Evolutionary conservation across 2,329 filamentous ascomycete species (phyloP).

Genomic region (Macrophomina pseudophaseolina): DNA sequence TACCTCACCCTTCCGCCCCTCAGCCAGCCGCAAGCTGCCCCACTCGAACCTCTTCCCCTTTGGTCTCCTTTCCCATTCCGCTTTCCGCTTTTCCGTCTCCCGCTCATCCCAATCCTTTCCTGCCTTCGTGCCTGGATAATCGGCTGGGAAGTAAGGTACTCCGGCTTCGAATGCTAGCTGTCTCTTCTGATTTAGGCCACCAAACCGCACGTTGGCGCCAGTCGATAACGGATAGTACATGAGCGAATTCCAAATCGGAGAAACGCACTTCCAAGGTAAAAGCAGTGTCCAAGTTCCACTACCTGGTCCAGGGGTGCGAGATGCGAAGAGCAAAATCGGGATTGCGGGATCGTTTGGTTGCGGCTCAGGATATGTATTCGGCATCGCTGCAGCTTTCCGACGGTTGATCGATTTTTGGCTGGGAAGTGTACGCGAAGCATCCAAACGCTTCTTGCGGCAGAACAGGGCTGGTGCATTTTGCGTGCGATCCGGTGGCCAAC

Average conservation of each 20-base stretch:
- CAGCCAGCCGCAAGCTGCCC: slow-evolving; percentile 74
- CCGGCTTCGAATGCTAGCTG: slow-evolving; percentile 83
- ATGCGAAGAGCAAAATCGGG: slow-evolving; percentile 73
- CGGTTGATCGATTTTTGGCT: slow-evolving; percentile 81
- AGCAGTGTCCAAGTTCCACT: slow-evolving; percentile 82
- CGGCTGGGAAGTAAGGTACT: slow-evolving; percentile 82
- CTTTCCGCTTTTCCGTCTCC: slow-evolving; percentile 64
- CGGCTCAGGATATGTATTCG: slow-evolving; percentile 66
- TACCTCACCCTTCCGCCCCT: slow-evolving; percentile 77
- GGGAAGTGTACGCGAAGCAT: slow-evolving; percentile 69
- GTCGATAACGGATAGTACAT: slow-evolving; percentile 81
- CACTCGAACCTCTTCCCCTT: slow-evolving; percentile 82
- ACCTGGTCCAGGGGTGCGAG: slow-evolving; percentile 56
- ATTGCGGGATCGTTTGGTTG: slow-evolving; percentile 72
- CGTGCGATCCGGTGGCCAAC: slow-evolving; percentile 68
- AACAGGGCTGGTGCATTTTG: slow-evolving; percentile 65
- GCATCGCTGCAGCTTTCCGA: slow-evolving; percentile 67
- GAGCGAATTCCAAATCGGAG: slow-evolving; percentile 82
- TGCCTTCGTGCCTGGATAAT: slow-evolving; percentile 78
- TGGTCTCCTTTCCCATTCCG: slow-evolving; percentile 75
- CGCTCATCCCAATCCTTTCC: slow-evolving; percentile 78
- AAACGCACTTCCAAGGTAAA: slow-evolving; percentile 88
- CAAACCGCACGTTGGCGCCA: slow-evolving; percentile 81
- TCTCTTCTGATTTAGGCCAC: slow-evolving; percentile 76
- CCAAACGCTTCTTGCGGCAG: slow-evolving; percentile 67